phyloP scores from a whole-genome alignment of 345 rosid species.

The Noccaea caerulescens region DNA sequence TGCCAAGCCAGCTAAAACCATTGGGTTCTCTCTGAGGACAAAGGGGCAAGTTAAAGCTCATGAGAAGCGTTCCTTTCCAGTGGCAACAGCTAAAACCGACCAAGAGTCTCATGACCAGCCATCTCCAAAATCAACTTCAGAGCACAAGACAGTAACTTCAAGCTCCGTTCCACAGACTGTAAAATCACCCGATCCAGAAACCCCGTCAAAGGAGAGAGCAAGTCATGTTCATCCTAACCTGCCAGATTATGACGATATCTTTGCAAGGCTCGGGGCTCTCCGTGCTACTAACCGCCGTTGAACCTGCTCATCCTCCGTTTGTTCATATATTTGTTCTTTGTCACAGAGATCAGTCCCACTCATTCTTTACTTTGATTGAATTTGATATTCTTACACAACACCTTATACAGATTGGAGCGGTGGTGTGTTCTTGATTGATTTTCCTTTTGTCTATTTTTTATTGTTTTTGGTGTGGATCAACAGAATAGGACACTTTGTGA shows the following conservation, averaged over 20 bases:
- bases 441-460: background rate
- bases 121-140: slow-evolving; percentile 33
- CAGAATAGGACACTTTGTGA: slow-evolving; percentile 13
- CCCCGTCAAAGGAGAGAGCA: slow-evolving; percentile 49
- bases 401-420: slow-evolving; percentile 16
- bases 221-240: slow-evolving; percentile 93
- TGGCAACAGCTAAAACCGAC: slow-evolving; percentile 27
- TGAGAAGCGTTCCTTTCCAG: slow-evolving; percentile 34
- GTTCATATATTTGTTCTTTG: slow-evolving; percentile 34
- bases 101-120: slow-evolving; percentile 42
- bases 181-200: slow-evolving; percentile 43
- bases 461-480: slow-evolving; percentile 8
- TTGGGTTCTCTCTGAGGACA: slow-evolving; percentile 37
- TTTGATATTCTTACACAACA: slow-evolving; percentile 25
- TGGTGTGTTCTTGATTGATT: slow-evolving; percentile 19
- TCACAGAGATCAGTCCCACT: slow-evolving; percentile 18
- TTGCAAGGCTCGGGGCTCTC: slow-evolving; percentile 61
- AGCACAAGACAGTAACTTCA: slow-evolving; percentile 23
- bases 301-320: slow-evolving; percentile 8
- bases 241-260: slow-evolving; percentile 70
- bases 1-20: slow-evolving; percentile 31
- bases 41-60: slow-evolving; percentile 35
- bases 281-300: slow-evolving; percentile 43
- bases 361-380: slow-evolving; percentile 30
- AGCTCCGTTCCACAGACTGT: slow-evolving; percentile 21